phyloP scores from a whole-genome alignment of 1,139 yeast genomes.

The Hyphopichia buzzinii region DNA sequence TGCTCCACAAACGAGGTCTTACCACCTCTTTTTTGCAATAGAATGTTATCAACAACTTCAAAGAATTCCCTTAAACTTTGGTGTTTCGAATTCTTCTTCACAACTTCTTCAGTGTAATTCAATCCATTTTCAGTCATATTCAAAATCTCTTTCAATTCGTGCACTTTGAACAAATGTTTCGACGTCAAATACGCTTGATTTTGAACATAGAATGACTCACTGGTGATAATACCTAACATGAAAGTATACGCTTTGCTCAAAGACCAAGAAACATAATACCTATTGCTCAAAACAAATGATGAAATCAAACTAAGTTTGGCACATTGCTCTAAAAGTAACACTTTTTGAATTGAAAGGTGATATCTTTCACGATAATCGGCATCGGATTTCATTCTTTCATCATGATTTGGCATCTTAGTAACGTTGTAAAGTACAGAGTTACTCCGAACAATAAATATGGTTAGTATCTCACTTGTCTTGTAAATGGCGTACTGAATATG shows the following conservation, averaged over 20 bases:
- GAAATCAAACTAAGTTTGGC: constrained; percentile 13
- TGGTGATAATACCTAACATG: constrained; percentile 19
- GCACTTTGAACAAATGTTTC: constrained; percentile 3
- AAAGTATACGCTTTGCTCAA: constrained; percentile 35
- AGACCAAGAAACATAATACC: constrained; percentile 48
- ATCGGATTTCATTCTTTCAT: constrained; percentile 3
- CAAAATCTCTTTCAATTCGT: constrained; percentile 12
- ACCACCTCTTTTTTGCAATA: neutral
- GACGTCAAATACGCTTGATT: constrained; percentile 1
- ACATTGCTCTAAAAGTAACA: constrained; percentile 14
- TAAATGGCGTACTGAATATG: constrained; percentile 19
- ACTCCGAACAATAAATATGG: constrained; percentile 17
- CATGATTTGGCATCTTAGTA: constrained; percentile 6
- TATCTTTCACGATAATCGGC: constrained; percentile 1
- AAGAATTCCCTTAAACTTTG: constrained; percentile 2
- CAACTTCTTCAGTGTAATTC: constrained; percentile 6
- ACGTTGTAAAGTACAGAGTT: constrained; percentile 4
- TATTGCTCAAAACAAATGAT: constrained; percentile 19
- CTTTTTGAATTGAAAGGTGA: constrained; percentile 10
- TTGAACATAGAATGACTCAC: constrained; percentile 21
- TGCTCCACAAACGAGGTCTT: neutral
- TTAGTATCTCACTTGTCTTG: constrained; percentile 19
- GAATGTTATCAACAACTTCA: neutral
- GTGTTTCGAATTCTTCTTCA: constrained; percentile 3
- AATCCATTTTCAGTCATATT: constrained; percentile 4